Percentiles rank a stretch among this genome's conserved stretches.
phyloP scores from a whole-genome alignment of 371 early-diverging fungal species.

The Smittium mucronatum region DNA sequence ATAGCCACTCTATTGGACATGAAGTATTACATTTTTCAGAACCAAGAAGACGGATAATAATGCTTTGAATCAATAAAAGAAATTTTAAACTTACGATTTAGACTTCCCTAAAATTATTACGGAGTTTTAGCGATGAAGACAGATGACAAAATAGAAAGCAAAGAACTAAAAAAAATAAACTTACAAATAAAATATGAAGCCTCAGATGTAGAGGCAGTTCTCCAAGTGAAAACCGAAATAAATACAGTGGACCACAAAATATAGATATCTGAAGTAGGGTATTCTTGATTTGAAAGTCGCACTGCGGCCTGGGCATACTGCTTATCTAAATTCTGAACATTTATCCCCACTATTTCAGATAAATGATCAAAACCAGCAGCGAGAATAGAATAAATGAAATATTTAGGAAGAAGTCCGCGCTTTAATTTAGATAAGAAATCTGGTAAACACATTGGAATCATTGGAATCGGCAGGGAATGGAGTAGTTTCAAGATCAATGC shows the following conservation, averaged over 20 bases:
- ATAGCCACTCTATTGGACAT: not conserved
- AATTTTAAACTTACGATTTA: too few relatives aligned
- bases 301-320: not conserved
- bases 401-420: not conserved
- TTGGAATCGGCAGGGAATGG: not conserved
- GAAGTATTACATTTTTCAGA: too few relatives aligned
- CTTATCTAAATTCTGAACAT: not conserved
- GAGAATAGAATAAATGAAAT: not conserved
- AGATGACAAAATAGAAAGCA: too few relatives aligned
- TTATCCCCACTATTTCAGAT: not conserved
- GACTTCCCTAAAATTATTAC: too few relatives aligned
- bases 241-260: not conserved
- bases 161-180: too few relatives aligned
- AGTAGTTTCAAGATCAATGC: not conserved
- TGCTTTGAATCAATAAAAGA: too few relatives aligned
- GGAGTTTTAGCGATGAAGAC: too few relatives aligned
- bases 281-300: not conserved
- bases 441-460: not conserved
- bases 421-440: not conserved
- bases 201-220: not conserved
- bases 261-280: not conserved
- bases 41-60: too few relatives aligned
- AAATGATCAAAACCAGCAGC: not conserved
- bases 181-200: too few relatives aligned
- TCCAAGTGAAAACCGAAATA: not conserved